Conservation (phyloP, 805 yeast genomes). For the Pichia exigua region DNA sequence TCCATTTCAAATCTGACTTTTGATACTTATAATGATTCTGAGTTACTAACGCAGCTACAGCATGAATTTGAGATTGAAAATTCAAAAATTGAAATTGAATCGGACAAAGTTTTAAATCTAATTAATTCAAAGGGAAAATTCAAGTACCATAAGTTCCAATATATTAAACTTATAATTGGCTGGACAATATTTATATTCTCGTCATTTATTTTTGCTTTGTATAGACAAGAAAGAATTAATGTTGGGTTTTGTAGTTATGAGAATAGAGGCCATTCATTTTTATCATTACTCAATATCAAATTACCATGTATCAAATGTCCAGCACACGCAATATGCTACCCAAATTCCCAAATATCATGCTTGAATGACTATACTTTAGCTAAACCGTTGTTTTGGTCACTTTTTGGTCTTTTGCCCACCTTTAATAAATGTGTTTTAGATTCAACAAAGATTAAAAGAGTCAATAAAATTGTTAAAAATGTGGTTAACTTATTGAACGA, state of each 20-base stretch:
- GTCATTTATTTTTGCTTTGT: conserved; percentile 12
- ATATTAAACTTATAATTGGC: not conserved
- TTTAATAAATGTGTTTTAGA: conserved; percentile 69
- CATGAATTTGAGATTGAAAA: conserved; percentile 19
- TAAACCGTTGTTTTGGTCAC: conserved; percentile 46
- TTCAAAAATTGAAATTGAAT: conserved; percentile 19
- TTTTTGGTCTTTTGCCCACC: conserved; percentile 51
- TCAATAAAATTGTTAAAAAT: conserved; percentile 57
- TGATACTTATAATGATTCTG: conserved; percentile 3
- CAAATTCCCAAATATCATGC: conserved; percentile 56
- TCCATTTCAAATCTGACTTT: not conserved
- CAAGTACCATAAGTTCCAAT: conserved; percentile 3
- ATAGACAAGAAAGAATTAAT: conserved; percentile 49
- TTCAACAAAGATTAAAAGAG: conserved; percentile 60
- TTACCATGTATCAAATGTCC: conserved; percentile 81
- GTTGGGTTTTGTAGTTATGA: conserved; percentile 77
- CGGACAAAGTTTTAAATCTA: conserved; percentile 15
- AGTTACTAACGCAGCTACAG: conserved; percentile 14
- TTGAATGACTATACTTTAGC: conserved; percentile 55
- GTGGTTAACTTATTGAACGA: conserved; percentile 59
- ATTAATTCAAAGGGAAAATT: conserved; percentile 2
- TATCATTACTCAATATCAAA: conserved; percentile 40
- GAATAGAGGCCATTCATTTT: conserved; percentile 23
- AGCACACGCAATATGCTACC: conserved; percentile 67
- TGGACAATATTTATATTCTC: conserved; percentile 1